Base-by-base conservation (phyloP, 345 rosid species). In the Anacardium occidentale region DNA sequence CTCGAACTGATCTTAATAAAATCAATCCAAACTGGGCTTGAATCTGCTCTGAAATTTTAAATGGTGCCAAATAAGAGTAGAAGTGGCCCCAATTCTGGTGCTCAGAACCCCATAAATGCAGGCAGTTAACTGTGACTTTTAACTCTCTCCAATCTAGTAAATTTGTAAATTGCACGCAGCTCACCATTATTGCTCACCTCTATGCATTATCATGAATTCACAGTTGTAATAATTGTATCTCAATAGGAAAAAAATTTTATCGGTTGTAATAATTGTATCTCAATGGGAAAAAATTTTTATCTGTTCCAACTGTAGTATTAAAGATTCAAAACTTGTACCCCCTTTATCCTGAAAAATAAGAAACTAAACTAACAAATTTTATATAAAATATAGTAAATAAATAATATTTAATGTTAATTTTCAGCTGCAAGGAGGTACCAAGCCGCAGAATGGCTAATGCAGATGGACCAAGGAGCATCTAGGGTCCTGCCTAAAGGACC, bases 381-480 rank as follows among this genome's bases (percentile, higher is more conserved):
- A 60, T 17, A 22, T 60, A 32, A 29, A 29, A 7, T 24, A 2
- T 34, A 62, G 18, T 4, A 42, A 10, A 11, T 21, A 4, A 42
- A 21, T 2, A 25, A 40, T 25, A 29, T 3, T 54, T 24, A 40
- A 20, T 76, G 52, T 59, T 37, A 37, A 20, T 50, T 34, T 29
- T 48, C 81, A 94, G 98, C 98, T 65, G 77, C 81, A 69, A 89
- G 98, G 81, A 85, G 98, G 82, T 79, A 87, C 87, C 83, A 94
- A 82, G 97, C 97, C 44, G 91, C 90, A 70, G 92, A 84, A 83
- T 94, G 98, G 97, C 84, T 92, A 68, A 85, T 97, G 79, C 84
- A 84, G 62, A 92, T 94, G 95, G 97, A 94, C 80, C 76, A 84
- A 60, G 86, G 82, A 40, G 97, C 89, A 70, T 78, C 79, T 32